These are phyloP conservation scores for Zoysia matrella DNA, from an alignment of 202 grass and related monocot species.

Conservation along the genomic window DNA sequence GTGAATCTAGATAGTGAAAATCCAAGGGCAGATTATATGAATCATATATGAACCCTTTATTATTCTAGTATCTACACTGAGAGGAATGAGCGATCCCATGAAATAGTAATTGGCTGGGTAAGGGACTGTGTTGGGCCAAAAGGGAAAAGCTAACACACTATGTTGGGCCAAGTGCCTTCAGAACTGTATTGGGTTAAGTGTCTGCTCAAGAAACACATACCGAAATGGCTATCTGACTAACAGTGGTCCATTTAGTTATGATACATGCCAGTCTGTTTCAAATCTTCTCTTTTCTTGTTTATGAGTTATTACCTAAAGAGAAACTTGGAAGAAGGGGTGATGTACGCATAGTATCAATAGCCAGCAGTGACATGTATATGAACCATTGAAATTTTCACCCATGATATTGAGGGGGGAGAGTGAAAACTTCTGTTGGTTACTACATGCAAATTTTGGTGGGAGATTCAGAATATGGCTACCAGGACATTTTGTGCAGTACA, in stretches of 20 bases:
- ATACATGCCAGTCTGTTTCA: background rate
- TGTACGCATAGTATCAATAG: background rate
- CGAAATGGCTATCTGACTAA: background rate
- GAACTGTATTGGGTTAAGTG: background rate
- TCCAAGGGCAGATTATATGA: background rate
- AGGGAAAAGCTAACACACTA: background rate
- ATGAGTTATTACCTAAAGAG: background rate
- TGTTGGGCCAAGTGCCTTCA: constrained; percentile 3
- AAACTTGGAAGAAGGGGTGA: background rate
- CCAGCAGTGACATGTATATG: background rate
- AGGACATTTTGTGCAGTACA: background rate
- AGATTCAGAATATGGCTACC: background rate
- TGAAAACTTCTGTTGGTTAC: background rate
- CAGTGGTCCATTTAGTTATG: background rate
- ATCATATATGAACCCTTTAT: background rate
- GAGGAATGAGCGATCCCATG: background rate
- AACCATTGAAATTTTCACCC: background rate
- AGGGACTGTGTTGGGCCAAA: constrained; percentile 7
- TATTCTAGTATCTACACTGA: background rate
- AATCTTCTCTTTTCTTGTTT: background rate
- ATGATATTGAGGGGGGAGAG: background rate
- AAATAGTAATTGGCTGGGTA: background rate
- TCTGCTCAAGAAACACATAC: background rate
- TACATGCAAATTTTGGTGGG: background rate
- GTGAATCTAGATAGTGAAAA: background rate